Evolutionary conservation across 257 asterid species (phyloP), one percentile per base, ranked within the genome.

Genomic region (Forsythia suspensa): DNA sequence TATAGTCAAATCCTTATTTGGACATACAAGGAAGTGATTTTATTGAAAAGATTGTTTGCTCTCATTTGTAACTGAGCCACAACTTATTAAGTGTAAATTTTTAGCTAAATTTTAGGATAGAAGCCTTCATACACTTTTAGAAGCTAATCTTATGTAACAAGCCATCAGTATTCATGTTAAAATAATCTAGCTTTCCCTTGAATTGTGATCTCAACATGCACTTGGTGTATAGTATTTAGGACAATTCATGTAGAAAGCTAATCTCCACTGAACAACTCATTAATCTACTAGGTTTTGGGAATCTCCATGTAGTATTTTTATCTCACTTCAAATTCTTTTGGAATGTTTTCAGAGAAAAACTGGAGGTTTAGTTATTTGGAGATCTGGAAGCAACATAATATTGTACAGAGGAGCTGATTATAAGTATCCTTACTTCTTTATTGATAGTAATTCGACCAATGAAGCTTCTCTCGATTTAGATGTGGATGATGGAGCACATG

Each of bases 281-380:
- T 66, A 4, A 13, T 76, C 9, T 46, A 73, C 9, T 71, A 7
- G 15, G 66, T 29, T 77, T 79, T 29, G 59, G 51, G 37, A 51
- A 51, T 74, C 57, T 39, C 29, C 48, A 44, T 55, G 9, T 66
- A 66, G 24, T 74, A 29, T 81, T 44, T 73, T 69, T 55, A 42
- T 75, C 79, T 80, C 72, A 79, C 72, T 3, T 57, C 52, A 73
- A 70, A 81, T 70, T 77, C 21, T 29, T 72, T 75, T 71, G 81
- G 42, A 76, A 59, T 76, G 61, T 84, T 85, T 84, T 84, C 97
- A 96, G 99, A 92, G 80, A 79, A 94, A 92, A 87, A 92, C 98
- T 66, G 99, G 98, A 86, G 99, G 99, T 70, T 81, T 94, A 75
- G 99, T 96, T 81, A 70, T 94, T 82, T 96, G 99, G 99, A 92